A percentile compares a stretch with the other conserved stretches of the same genome.
phyloP scores from a whole-genome alignment of 148 eudicot species.

The Drosera capensis region DNA sequence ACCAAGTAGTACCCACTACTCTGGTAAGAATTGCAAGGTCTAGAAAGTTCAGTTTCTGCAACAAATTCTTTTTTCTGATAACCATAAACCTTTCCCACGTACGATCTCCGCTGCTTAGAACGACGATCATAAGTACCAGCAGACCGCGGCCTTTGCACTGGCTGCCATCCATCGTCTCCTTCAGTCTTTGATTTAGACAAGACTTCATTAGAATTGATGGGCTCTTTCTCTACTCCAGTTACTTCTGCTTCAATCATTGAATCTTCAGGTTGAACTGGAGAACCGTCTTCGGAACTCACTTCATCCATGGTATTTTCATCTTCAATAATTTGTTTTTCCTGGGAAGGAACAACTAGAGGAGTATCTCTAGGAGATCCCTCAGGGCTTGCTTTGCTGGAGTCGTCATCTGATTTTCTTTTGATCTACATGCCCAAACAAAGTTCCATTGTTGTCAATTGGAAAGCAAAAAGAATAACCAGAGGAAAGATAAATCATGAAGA shows the following conservation, averaged over 20 bases:
- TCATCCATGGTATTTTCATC: conserved; percentile 18
- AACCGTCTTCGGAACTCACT: conserved; percentile 3
- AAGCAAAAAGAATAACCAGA: background rate
- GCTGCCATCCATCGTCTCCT: conserved; percentile 92
- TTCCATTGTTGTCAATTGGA: background rate
- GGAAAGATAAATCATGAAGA: too few species aligned
- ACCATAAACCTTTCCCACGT: conserved; percentile 42
- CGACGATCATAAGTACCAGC: conserved; percentile 65
- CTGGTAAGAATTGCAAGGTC: conserved; percentile 33
- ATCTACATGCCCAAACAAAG: conserved; percentile 22
- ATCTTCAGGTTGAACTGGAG: conserved; percentile 15
- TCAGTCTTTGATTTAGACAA: conserved; percentile 45
- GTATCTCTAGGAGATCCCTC: conserved; percentile 39
- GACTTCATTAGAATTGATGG: conserved; percentile 17
- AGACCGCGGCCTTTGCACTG: conserved; percentile 87
- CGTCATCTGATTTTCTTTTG: conserved; percentile 48
- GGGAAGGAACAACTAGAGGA: conserved; percentile 17
- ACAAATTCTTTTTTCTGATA: conserved; percentile 63
- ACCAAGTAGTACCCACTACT: conserved; percentile 53
- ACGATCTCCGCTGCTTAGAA: conserved; percentile 51
- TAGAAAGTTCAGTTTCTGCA: conserved; percentile 43
- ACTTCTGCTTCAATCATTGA: conserved; percentile 28
- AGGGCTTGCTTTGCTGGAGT: conserved; percentile 20
- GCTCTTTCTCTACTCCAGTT: conserved; percentile 13
- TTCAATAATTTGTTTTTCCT: conserved; percentile 26